These are phyloP conservation scores for Diplocarpon mali DNA, from an alignment of 2,329 filamentous ascomycete genomes.

Conservation along the genomic window DNA sequence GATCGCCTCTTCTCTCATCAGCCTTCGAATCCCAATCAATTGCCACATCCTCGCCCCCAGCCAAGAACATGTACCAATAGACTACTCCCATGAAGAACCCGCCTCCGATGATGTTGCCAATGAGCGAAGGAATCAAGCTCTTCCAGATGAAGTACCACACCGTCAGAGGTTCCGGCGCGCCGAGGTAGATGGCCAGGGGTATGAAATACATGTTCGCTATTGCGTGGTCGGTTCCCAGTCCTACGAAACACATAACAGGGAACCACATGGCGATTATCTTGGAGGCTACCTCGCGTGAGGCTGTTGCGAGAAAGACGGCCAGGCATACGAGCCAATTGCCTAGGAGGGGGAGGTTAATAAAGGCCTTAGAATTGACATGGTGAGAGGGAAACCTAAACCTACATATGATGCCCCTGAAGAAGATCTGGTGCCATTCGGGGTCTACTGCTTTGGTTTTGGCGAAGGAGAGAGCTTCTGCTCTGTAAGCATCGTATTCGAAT, in stretches of 20 bases:
- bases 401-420: conserved; percentile 42
- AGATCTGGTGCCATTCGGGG: conserved; percentile 40
- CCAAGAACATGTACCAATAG: conserved; percentile 37
- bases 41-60: conserved; percentile 19
- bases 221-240: conserved; percentile 43
- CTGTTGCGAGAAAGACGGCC: conserved; percentile 37
- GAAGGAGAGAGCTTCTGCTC: conserved; percentile 33
- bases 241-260: conserved; percentile 43
- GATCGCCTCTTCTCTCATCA: neutral
- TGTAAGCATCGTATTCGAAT: conserved; percentile 35
- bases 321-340: conserved; percentile 47
- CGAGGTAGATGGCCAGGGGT: conserved; percentile 39
- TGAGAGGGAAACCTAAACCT: conserved; percentile 3
- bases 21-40: conserved; percentile 20
- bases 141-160: conserved; percentile 47
- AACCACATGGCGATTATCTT: conserved; percentile 47
- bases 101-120: conserved; percentile 45
- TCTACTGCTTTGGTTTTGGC: conserved; percentile 38
- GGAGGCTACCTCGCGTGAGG: conserved; percentile 38
- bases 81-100: conserved; percentile 39
- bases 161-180: conserved; percentile 31
- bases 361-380: neutral
- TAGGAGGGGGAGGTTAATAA: neutral
- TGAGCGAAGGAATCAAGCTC: conserved; percentile 39
- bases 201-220: conserved; percentile 45